Conservation (phyloP, 2,329 filamentous ascomycete genomes). For the Celoporthe dispersa region DNA sequence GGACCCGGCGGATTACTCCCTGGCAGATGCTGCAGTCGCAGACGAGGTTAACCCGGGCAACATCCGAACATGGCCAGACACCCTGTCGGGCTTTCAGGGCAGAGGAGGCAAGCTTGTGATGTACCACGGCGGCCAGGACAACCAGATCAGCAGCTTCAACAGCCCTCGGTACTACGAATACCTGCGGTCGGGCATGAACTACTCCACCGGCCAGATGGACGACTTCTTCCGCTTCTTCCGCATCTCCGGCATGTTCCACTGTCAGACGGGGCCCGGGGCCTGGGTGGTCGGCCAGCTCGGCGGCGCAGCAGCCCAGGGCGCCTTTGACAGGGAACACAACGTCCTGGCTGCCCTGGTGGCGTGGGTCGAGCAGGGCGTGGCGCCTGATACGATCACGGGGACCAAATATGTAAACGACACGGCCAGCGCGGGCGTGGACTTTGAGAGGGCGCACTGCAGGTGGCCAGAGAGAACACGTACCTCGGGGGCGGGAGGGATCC, state of each 20-base stretch:
- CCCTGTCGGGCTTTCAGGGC: constrained; percentile 41
- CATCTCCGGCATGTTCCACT: constrained; percentile 57
- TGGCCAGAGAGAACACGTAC: constrained; percentile 30
- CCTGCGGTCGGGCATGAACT: constrained; percentile 46
- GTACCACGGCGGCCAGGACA: constrained; percentile 50
- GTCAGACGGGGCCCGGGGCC: constrained; percentile 49
- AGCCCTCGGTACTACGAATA: constrained; percentile 53
- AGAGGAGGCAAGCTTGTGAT: constrained; percentile 51
- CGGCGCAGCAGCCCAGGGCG: constrained; percentile 26
- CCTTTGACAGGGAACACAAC: constrained; percentile 45
- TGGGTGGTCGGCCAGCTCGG: constrained; percentile 36
- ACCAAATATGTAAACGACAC: constrained; percentile 30
- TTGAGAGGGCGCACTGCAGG: constrained; percentile 31
- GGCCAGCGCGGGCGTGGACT: constrained; percentile 22
- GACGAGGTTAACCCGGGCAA: constrained; percentile 32
- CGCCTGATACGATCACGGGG: constrained; percentile 42
- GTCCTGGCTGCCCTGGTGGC: constrained; percentile 50
- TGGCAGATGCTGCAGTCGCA: constrained; percentile 41
- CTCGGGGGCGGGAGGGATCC: constrained; percentile 24
- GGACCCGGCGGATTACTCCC: constrained; percentile 43
- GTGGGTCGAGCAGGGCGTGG: constrained; percentile 50
- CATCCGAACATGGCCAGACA: constrained; percentile 39
- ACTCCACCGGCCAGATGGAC: constrained; percentile 41
- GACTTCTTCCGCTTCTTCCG: constrained; percentile 55
- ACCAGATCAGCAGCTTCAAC: constrained; percentile 49